Percentiles rank a stretch among this genome's conserved stretches.
These are phyloP conservation scores for Lentinula aciculospora DNA, from an alignment of 768 basidiomycete species.

Conservation along the genomic window DNA sequence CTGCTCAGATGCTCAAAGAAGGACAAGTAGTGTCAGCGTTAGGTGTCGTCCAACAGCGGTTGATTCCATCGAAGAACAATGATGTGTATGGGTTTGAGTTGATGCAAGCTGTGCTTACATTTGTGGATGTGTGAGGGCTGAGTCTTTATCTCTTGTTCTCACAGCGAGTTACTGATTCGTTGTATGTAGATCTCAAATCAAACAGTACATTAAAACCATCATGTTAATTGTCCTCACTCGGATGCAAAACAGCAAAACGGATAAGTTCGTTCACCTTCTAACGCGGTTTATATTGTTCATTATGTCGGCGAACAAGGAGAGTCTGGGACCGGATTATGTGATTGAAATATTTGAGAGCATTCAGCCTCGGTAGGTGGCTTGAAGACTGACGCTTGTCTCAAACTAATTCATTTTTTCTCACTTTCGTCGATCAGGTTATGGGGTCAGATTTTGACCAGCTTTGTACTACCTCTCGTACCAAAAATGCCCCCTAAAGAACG, in stretches of 20 bases:
- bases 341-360: slow-evolving; percentile 77
- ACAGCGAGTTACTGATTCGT: background rate
- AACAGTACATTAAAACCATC: slow-evolving; percentile 70
- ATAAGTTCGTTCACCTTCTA: slow-evolving; percentile 81
- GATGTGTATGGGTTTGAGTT: slow-evolving; percentile 92
- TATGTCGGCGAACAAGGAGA: slow-evolving; percentile 69
- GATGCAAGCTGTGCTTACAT: slow-evolving; percentile 66
- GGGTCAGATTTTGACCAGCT: slow-evolving; percentile 70
- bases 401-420: background rate
- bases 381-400: background rate
- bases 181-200: slow-evolving; percentile 46
- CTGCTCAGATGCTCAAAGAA: slow-evolving; percentile 54
- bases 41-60: slow-evolving; percentile 84
- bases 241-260: slow-evolving; percentile 80
- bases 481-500: slow-evolving; percentile 80
- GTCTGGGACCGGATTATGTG: slow-evolving; percentile 73
- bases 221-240: slow-evolving; percentile 78
- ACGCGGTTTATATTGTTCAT: slow-evolving; percentile 72
- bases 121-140: slow-evolving; percentile 67
- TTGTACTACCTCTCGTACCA: slow-evolving; percentile 75
- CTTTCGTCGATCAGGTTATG: slow-evolving; percentile 46
- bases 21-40: slow-evolving; percentile 76
- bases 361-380: slow-evolving; percentile 65
- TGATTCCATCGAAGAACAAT: slow-evolving; percentile 83
- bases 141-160: background rate